Percentiles rank a stretch among this genome's conserved stretches.
These are phyloP conservation scores for Phialophora macrospora DNA, from an alignment of 2,329 filamentous ascomycete species.

Conservation along the genomic window DNA sequence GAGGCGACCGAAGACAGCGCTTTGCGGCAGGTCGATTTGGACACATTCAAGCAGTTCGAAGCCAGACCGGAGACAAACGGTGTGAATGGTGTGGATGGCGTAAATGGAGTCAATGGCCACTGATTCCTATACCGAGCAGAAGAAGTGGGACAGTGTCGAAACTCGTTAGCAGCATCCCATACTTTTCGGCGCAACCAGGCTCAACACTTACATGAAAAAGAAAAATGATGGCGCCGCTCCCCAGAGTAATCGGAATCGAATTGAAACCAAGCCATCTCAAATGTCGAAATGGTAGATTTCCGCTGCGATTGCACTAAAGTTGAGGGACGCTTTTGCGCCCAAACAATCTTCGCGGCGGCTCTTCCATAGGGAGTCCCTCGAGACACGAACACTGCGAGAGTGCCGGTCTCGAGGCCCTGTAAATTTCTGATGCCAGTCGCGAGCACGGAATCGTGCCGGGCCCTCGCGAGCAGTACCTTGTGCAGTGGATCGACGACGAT, in stretches of 20 bases:
- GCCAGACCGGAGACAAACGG: constrained; percentile 40
- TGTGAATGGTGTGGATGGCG: constrained; percentile 29
- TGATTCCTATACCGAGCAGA: constrained; percentile 3
- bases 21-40: constrained; percentile 45
- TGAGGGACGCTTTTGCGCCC: constrained; percentile 57
- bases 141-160: background rate
- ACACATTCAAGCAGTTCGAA: constrained; percentile 45
- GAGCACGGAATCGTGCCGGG: constrained; percentile 74
- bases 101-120: constrained; percentile 26
- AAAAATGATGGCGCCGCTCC: constrained; percentile 70
- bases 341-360: constrained; percentile 94
- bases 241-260: constrained; percentile 95
- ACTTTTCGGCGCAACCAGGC: constrained; percentile 8
- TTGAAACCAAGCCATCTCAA: constrained; percentile 59
- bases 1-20: constrained; percentile 48
- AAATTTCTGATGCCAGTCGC: constrained; percentile 92
- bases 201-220: constrained; percentile 40
- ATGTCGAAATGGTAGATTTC: constrained; percentile 54
- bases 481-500: constrained; percentile 10
- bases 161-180: constrained; percentile 33
- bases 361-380: constrained; percentile 72
- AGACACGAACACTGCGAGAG: constrained; percentile 37
- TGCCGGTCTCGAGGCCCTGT: constrained; percentile 60
- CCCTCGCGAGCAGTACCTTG: constrained; percentile 75
- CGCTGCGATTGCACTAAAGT: constrained; percentile 97